Base-by-base conservation (phyloP, 306 rosid species). In the Vigna trinervia region DNA sequence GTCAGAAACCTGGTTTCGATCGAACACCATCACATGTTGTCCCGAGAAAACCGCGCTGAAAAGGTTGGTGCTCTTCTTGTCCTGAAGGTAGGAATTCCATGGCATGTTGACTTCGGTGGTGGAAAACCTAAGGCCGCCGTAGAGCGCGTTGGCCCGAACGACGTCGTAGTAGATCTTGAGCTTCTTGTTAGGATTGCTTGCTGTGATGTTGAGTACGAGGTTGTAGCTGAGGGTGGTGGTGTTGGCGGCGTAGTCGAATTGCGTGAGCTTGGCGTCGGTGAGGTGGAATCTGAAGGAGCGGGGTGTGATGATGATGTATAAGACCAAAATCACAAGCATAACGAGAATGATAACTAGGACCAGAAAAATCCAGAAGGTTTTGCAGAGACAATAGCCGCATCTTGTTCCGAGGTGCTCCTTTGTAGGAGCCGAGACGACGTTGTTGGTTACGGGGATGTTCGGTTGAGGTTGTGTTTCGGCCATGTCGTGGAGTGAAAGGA, bases 301-400 rank as follows among this genome's bases (percentile, higher is more conserved):
- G 3, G 95, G 97, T 7, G 78, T 85, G 63, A 89, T 63, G 64
- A 58, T 58, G 36, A 58, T 26, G 64, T 58, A 58, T 3, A 58
- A 5, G 0, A 58, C 38, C 4, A 58, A 3, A 12, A 58, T 26
- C 17, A 75, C 73, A 1, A 90, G 84, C 6, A 83, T 86, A 4
- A 65, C 12, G 10, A 80, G 3, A 73, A 87, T 0, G 50, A 82
- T 63, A 50, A 79, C 34, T 17, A 76, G 6, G 56, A 83, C 17
- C 22, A 87, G 73, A 26, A 88, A 69, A 36, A 84, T 79, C 83
- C 87, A 83, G 6, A 88, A 6, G 56, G 71, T 63, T 52, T 87
- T 41, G 50, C 81, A 83, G 77, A 86, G 71, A 66, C 97, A 86
- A 63, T 81, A 63, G n/a, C 82, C 38, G 68, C 76, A 77, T 53